These are phyloP conservation scores for Picochlorum sp. DNA, from an alignment of 139 green algal genomes.

Conservation along the genomic window DNA sequence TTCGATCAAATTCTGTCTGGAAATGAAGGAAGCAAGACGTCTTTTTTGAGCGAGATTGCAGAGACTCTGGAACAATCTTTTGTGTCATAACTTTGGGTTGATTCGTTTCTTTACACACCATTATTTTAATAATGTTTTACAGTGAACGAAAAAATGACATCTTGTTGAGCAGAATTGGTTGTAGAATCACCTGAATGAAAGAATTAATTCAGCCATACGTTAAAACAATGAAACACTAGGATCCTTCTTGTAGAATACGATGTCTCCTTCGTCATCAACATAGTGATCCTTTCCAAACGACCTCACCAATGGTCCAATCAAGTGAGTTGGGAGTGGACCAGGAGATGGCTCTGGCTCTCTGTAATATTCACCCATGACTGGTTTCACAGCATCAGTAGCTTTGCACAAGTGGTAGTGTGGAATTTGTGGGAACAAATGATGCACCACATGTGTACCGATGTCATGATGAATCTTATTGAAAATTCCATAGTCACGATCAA, in stretches of 20 bases:
- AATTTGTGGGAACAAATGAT: constrained; percentile 94
- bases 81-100: too few species aligned
- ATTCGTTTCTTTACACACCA: too few species aligned
- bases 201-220: constrained; percentile 6
- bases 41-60: neutral
- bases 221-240: constrained; percentile 3
- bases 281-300: constrained; percentile 81
- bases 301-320: constrained; percentile 62
- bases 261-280: constrained; percentile 68
- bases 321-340: constrained; percentile 68
- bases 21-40: neutral
- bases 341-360: constrained; percentile 60
- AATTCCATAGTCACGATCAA: constrained; percentile 93
- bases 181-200: neutral
- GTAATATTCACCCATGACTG: constrained; percentile 86
- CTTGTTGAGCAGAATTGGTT: too few species aligned
- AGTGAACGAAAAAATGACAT: too few species aligned
- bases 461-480: constrained; percentile 97
- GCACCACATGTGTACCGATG: constrained; percentile 92
- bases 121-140: too few species aligned
- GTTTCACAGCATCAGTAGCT: constrained; percentile 85
- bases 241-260: constrained; percentile 76
- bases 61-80: neutral
- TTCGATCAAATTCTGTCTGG: neutral
- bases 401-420: constrained; percentile 89